phyloP scores from a whole-genome alignment of 345 rosid genomes.

The Triadica sebifera region DNA sequence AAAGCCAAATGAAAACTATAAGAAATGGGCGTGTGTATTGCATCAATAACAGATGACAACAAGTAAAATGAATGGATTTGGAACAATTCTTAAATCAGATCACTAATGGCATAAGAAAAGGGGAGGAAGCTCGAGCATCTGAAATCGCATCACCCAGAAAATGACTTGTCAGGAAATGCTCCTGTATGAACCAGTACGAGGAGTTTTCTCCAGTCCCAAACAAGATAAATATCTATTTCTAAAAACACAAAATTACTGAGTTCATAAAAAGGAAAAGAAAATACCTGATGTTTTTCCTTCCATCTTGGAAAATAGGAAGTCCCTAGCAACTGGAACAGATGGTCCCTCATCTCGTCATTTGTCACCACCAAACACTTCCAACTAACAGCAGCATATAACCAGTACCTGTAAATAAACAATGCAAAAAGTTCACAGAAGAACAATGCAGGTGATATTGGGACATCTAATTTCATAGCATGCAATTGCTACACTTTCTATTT shows the following conservation, averaged over 20 bases:
- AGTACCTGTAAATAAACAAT: conserved; percentile 58
- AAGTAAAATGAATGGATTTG: background rate
- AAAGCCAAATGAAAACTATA: background rate
- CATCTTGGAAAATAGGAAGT: conserved; percentile 92
- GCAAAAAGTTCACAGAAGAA: background rate
- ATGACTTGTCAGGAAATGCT: background rate
- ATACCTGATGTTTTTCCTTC: conserved; percentile 99
- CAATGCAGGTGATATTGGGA: background rate
- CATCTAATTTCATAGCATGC: background rate
- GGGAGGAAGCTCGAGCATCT: background rate
- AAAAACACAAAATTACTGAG: too few species aligned
- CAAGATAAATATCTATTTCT: conserved; percentile 12
- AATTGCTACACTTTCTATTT: background rate
- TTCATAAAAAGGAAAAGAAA: background rate
- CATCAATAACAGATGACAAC: background rate
- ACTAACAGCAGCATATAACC: conserved; percentile 95
- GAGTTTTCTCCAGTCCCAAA: background rate
- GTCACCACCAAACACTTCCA: conserved; percentile 76
- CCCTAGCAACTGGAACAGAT: conserved; percentile 85
- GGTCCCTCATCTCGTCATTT: conserved; percentile 99
- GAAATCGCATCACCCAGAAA: background rate
- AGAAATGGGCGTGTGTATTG: too few species aligned
- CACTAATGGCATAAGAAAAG: background rate
- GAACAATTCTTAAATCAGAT: background rate
- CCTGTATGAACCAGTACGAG: background rate